Evolutionary conservation across 2,329 filamentous ascomycete species (phyloP), one percentile per base, ranked within the genome.

Genomic region (Colletotrichum sp.): DNA sequence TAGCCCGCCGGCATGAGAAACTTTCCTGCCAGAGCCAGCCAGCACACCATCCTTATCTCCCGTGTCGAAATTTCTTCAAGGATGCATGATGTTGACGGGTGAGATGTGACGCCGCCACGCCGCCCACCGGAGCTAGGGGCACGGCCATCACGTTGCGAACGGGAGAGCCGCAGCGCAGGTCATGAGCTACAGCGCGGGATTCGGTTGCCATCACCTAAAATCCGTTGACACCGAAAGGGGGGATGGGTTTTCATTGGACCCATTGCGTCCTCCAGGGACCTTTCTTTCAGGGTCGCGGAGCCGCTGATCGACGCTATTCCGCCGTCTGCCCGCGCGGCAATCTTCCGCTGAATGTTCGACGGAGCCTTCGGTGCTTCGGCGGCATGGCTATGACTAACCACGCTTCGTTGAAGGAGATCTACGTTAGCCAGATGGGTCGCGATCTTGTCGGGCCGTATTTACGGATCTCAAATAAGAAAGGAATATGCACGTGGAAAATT

Each of bases 241-340:
- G 24, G 24, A 64, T 39, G 18, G 16, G 26, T 18, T 52, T 52
- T 52, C 43, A 21, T 21, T 39, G 43, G 28, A 57, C 55, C 66
- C 52, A 43, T n/a, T 43, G 28, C 13, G 52, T 34, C 66, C 15
- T 48, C 66, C 52, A 74, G 67, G 68, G 68, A 48, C 67, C 48
- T 59, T 30, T 59, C 59, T 26, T 65, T 28, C 72, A 71, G 57
- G 57, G 65, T 68, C 71, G 57, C 59, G 64, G 55, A 21, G 63
- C 68, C 64, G 73, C 69, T 75, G 73, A 75, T 75, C 73, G 73
- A 72, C 57, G 59, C 57, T 48, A 36, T 69, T 59, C 28, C 63
- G 18, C 39, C 65, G 43, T 28, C 30, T n/a, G 18, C 15, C 55
- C 32, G 55, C 36, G 32, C 26, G 26, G 18, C 10, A 21, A 24